Evolutionary conservation across 1,139 yeast species (phyloP).

Genomic region (Kodamaea sp.): DNA sequence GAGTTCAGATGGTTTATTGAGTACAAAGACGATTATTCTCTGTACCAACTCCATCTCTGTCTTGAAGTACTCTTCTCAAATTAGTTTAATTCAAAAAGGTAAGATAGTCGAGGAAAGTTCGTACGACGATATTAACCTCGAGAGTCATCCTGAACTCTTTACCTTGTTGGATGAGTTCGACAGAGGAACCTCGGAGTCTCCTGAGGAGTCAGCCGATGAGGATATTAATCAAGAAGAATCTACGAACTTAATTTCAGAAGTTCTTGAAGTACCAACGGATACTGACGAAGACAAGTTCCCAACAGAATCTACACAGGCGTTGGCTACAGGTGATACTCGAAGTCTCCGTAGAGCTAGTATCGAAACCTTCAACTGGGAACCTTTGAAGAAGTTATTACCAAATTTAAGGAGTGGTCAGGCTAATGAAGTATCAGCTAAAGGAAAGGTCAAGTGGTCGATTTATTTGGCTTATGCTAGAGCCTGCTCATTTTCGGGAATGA

Average conservation of each 20-base stretch:
- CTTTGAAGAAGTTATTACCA: slow-evolving; percentile 26
- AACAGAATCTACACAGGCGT: too few relatives aligned
- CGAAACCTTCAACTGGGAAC: slow-evolving; percentile 37
- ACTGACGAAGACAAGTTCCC: too few relatives aligned
- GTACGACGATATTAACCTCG: slow-evolving; percentile 13
- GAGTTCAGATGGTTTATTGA: slow-evolving; percentile 28
- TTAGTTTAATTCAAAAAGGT: slow-evolving; percentile 29
- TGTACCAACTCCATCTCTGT: slow-evolving; percentile 42
- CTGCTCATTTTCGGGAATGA: slow-evolving; percentile 24
- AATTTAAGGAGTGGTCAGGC: slow-evolving; percentile 25
- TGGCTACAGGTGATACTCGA: too few relatives aligned
- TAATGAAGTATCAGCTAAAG: slow-evolving; percentile 29
- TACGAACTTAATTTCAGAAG: too few relatives aligned
- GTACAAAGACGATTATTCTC: slow-evolving; percentile 34
- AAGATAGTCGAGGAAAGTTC: slow-evolving; percentile 27
- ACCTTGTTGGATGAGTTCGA: slow-evolving; percentile 29
- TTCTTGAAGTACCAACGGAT: too few relatives aligned
- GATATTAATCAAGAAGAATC: too few relatives aligned
- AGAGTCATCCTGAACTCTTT: slow-evolving; percentile 26
- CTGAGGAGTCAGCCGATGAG: background rate
- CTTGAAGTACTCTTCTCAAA: slow-evolving; percentile 31
- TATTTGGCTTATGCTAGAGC: slow-evolving; percentile 26
- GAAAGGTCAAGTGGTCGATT: slow-evolving; percentile 27
- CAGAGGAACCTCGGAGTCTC: slow-evolving; percentile 5
- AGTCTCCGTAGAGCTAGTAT: slow-evolving; percentile 27